These are phyloP conservation scores for Sarocladium strictum DNA, from an alignment of 2,329 filamentous ascomycete species.

Conservation along the genomic window DNA sequence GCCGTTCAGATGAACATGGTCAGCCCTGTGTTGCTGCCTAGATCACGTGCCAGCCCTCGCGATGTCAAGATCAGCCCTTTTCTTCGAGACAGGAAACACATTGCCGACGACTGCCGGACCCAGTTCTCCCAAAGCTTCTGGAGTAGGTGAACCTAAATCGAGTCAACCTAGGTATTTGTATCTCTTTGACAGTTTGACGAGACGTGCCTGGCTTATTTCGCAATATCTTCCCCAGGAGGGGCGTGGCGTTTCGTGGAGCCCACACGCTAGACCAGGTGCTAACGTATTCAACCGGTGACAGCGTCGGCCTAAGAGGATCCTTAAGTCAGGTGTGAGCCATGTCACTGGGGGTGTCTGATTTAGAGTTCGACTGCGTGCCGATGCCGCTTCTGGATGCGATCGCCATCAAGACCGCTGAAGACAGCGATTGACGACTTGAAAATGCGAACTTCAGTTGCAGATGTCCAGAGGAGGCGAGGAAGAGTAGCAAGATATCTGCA, in stretches of 20 bases:
- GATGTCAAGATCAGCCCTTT: not conserved
- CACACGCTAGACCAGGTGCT: not conserved
- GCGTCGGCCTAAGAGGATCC: constrained; percentile 1
- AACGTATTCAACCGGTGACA: constrained; percentile 6
- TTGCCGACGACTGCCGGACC: not conserved
- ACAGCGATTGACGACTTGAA: not conserved
- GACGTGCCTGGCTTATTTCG: not conserved
- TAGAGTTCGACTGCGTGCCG: not conserved
- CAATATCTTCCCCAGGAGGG: not conserved
- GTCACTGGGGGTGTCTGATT: not conserved
- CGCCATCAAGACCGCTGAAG: not conserved
- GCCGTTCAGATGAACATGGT: too few relatives aligned
- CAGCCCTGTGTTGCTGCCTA: too few relatives aligned
- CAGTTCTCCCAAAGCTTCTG: not conserved
- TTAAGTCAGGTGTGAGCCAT: not conserved
- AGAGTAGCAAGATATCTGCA: too few relatives aligned
- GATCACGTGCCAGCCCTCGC: not conserved
- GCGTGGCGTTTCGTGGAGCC: not conserved
- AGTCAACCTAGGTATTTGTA: too few relatives aligned
- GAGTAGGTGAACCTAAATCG: not conserved
- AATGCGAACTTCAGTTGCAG: too few relatives aligned
- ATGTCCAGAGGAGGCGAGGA: too few relatives aligned
- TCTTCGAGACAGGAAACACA: not conserved
- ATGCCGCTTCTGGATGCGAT: not conserved
- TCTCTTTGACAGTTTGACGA: not conserved